These are phyloP conservation scores for Collybiopsis luxurians DNA, from an alignment of 768 basidiomycete species.

Conservation along the genomic window DNA sequence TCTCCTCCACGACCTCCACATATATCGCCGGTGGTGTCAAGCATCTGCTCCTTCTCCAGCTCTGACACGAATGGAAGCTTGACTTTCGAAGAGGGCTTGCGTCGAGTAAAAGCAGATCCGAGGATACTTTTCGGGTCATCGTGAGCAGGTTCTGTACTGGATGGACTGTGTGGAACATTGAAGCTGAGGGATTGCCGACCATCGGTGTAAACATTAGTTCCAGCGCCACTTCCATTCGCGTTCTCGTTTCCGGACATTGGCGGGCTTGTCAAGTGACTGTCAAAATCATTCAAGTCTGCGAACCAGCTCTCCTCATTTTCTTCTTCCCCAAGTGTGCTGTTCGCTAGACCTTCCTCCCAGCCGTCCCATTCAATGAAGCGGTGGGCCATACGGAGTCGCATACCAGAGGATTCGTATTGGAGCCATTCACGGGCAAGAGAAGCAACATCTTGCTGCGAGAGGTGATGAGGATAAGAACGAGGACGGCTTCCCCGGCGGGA, in stretches of 20 bases:
- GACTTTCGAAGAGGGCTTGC: slow-evolving; percentile 36
- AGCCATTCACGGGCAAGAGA: slow-evolving; percentile 69
- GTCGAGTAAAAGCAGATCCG: slow-evolving; percentile 6
- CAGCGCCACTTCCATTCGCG: slow-evolving; percentile 1
- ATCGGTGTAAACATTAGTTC: too few relatives aligned
- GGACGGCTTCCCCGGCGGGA: slow-evolving; percentile 18
- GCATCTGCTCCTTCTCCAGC: slow-evolving; percentile 65
- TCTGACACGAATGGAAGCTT: slow-evolving; percentile 52
- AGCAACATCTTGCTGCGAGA: slow-evolving; percentile 29
- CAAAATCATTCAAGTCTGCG: slow-evolving; percentile 31
- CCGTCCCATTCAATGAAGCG: slow-evolving; percentile 87
- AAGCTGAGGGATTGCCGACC: background rate
- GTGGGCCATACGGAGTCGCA: slow-evolving; percentile 71
- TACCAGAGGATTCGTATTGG: slow-evolving; percentile 63
- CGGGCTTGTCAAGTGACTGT: slow-evolving; percentile 1
- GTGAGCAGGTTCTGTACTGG: background rate
- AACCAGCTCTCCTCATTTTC: slow-evolving; percentile 76
- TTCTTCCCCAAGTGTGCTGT: slow-evolving; percentile 70
- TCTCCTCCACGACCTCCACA: slow-evolving; percentile 81
- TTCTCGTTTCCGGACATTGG: background rate
- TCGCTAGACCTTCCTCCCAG: slow-evolving; percentile 84
- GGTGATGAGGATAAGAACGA: background rate
- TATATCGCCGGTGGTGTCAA: slow-evolving; percentile 70
- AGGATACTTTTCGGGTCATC: background rate
- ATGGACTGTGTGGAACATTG: background rate